A percentile compares a stretch with the other conserved stretches of the same genome.
phyloP scores from a whole-genome alignment of 2,329 filamentous ascomycete genomes.

The Sarocladium strictum region DNA sequence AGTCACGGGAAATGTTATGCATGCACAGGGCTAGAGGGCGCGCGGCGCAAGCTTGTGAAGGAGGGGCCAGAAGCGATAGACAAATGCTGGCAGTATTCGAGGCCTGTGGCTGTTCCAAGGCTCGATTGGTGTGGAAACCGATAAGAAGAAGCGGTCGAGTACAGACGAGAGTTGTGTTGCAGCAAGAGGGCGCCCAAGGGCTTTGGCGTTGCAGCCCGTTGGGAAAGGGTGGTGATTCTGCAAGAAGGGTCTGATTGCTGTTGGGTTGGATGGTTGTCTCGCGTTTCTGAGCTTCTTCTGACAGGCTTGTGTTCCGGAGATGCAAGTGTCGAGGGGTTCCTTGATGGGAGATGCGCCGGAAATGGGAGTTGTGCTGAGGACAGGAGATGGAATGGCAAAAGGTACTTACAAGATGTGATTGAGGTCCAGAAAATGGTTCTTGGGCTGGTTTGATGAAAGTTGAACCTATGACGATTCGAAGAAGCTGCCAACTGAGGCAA shows the following conservation, averaged over 20 bases:
- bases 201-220: not conserved
- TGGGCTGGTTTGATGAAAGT: not conserved
- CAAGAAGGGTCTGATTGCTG: constrained; percentile 6
- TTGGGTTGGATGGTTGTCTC: not conserved
- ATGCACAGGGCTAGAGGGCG: constrained; percentile 1
- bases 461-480: not conserved
- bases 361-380: not conserved
- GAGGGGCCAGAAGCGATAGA: not conserved
- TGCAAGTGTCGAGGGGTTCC: not conserved
- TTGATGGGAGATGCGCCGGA: not conserved
- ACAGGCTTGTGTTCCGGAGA: not conserved
- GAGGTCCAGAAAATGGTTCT: not conserved
- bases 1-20: not conserved
- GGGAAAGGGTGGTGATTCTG: not conserved
- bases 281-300: not conserved
- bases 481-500: not conserved
- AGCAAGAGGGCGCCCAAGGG: not conserved
- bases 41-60: constrained; percentile 1
- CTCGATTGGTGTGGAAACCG: constrained; percentile 1
- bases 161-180: not conserved
- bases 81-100: not conserved
- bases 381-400: not conserved
- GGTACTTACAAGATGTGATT: not conserved
- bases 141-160: constrained; percentile 3
- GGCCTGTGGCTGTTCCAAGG: constrained; percentile 1